These are phyloP conservation scores for Phoma sp. DNA, from an alignment of 2,329 filamentous ascomycete genomes.

Conservation along the genomic window DNA sequence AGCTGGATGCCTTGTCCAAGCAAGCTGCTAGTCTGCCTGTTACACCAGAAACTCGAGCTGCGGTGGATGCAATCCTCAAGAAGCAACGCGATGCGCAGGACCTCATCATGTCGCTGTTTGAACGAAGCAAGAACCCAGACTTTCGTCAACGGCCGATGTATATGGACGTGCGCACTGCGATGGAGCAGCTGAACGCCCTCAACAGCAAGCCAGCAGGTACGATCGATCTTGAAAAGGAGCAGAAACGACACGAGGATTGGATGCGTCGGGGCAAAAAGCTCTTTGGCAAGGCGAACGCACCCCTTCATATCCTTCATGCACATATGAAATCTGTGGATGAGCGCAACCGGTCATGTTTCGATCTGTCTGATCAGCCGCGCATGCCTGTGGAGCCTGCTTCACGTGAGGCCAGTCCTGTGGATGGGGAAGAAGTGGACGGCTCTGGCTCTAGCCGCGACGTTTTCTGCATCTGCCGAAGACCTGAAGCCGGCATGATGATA, in stretches of 20 bases:
- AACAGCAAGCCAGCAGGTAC: constrained; percentile 93
- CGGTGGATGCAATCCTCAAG: constrained; percentile 89
- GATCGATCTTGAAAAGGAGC: constrained; percentile 90
- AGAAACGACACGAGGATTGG: constrained; percentile 97
- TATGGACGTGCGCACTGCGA: constrained; percentile 85
- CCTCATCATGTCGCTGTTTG: constrained; percentile 81
- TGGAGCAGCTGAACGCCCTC: constrained; percentile 83
- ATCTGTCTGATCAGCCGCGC: constrained; percentile 85
- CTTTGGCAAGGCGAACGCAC: constrained; percentile 97
- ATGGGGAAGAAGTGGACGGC: constrained; percentile 54
- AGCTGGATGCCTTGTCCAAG: constrained; percentile 86
- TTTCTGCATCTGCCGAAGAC: constrained; percentile 93
- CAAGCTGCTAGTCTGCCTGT: constrained; percentile 85
- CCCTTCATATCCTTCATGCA: constrained; percentile 90
- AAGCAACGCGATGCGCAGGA: constrained; percentile 95
- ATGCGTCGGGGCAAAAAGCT: constrained; percentile 98
- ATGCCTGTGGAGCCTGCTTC: constrained; percentile 92
- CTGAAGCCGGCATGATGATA: constrained; percentile 99
- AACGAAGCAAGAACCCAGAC: constrained; percentile 76
- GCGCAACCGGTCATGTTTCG: constrained; percentile 89
- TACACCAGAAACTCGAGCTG: constrained; percentile 76
- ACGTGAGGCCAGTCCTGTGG: constrained; percentile 72
- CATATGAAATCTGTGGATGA: constrained; percentile 94
- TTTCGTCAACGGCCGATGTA: constrained; percentile 84
- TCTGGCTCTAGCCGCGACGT: constrained; percentile 71